Percentiles rank a stretch among this genome's conserved stretches.
Evolutionary conservation across 2,329 filamentous ascomycete species (phyloP).

Genomic region (Colletotrichum gloeosporioides): DNA sequence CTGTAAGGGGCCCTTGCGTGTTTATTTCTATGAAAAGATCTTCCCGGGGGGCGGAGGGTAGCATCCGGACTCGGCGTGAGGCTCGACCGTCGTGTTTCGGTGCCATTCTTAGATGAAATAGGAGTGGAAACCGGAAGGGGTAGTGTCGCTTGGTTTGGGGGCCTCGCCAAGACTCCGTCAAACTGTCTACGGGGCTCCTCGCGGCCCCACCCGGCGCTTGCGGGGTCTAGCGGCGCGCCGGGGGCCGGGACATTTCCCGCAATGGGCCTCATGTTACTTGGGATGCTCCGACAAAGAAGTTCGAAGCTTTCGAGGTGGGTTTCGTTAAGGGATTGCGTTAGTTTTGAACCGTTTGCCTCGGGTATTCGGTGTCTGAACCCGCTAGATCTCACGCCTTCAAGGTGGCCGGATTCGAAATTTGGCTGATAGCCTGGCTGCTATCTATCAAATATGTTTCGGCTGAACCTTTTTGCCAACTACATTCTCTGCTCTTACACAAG

Average conservation of each 20-base stretch:
- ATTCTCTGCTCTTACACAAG: background rate
- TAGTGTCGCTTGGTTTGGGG: background rate
- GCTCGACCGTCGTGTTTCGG: background rate
- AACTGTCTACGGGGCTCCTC: background rate
- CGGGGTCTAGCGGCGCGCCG: background rate
- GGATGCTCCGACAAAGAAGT: background rate
- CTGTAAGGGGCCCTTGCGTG: background rate
- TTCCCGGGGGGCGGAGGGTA: background rate
- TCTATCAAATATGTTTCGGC: background rate
- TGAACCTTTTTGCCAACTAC: background rate
- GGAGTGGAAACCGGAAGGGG: background rate
- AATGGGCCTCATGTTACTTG: background rate
- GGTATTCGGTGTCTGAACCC: background rate
- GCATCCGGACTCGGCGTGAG: background rate
- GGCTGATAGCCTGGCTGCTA: background rate
- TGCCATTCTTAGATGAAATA: slow-evolving; percentile 1
- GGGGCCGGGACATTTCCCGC: background rate
- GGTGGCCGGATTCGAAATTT: background rate
- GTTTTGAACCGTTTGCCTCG: background rate
- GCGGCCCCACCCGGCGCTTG: background rate
- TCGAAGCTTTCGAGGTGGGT: background rate
- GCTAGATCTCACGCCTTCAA: background rate
- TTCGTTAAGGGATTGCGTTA: accelerated
- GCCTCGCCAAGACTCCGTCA: background rate
- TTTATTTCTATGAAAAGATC: slow-evolving; percentile 17